phyloP scores from a whole-genome alignment of 2,329 filamentous ascomycete species.

The Fusarium hainanense region DNA sequence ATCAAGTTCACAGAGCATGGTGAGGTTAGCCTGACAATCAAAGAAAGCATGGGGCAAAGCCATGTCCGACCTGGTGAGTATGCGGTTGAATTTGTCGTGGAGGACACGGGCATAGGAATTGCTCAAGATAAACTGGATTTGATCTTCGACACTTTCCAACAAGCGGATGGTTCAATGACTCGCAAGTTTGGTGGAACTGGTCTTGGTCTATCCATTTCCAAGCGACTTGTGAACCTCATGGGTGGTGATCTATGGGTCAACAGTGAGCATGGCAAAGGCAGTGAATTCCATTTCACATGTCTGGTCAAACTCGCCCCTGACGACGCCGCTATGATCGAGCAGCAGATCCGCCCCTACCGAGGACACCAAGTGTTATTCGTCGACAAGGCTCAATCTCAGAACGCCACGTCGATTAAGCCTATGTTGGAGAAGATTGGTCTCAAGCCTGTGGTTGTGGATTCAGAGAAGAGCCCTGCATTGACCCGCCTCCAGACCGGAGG shows the following conservation, averaged over 20 bases:
- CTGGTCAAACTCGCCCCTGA: conserved; percentile 85
- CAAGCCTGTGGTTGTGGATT: conserved; percentile 84
- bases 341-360: conserved; percentile 89
- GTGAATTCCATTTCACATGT: conserved; percentile 96
- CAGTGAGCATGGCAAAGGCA: conserved; percentile 90
- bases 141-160: conserved; percentile 99
- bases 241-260: conserved; percentile 96
- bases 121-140: conserved; percentile 94
- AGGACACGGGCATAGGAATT: conserved; percentile 96
- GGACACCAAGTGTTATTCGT: conserved; percentile 94
- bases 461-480: conserved; percentile 73
- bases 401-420: conserved; percentile 77
- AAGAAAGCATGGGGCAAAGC: conserved; percentile 70
- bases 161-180: conserved; percentile 96
- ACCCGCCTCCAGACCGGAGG: conserved; percentile 64
- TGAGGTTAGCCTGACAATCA: conserved; percentile 94
- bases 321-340: conserved; percentile 80
- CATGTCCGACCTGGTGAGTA: conserved; percentile 79
- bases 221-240: conserved; percentile 95
- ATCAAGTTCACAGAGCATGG: conserved; percentile 99
- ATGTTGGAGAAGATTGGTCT: conserved; percentile 86
- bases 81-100: conserved; percentile 94
- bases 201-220: conserved; percentile 93
- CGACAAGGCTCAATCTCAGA: conserved; percentile 85
- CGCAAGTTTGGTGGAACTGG: conserved; percentile 96